Evolutionary conservation across 2,329 filamentous ascomycete genomes (phyloP).

Genomic region (Fulvia fulva): DNA sequence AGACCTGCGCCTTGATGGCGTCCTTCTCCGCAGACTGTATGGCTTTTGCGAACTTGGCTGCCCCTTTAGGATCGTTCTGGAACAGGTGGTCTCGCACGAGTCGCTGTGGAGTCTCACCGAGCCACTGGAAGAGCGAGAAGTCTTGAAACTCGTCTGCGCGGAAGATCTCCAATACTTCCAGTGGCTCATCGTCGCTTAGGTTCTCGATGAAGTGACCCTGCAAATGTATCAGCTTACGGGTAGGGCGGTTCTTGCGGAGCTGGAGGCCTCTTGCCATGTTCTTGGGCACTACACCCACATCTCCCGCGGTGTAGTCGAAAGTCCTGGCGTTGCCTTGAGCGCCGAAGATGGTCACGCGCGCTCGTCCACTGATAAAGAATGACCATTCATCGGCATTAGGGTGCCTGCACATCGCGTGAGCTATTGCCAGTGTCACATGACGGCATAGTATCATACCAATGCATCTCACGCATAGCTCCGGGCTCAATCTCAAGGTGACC

Average conservation of each 20-base stretch:
- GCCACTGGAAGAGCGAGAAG: conserved; percentile 71
- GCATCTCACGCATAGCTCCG: conserved; percentile 71
- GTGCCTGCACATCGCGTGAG: too few relatives aligned
- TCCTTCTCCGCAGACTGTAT: conserved; percentile 60
- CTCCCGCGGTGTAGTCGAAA: conserved; percentile 71
- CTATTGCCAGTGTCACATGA: too few relatives aligned
- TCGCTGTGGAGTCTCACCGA: conserved; percentile 66
- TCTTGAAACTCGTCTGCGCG: conserved; percentile 61
- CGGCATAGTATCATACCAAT: conserved; percentile 54
- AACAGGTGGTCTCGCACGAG: conserved; percentile 59
- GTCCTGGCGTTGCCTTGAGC: conserved; percentile 66
- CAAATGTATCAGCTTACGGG: too few relatives aligned
- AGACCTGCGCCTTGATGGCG: conserved; percentile 31
- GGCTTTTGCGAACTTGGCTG: conserved; percentile 58
- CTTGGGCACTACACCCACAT: conserved; percentile 70
- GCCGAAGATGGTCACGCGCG: conserved; percentile 70
- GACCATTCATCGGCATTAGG: conserved; percentile 76
- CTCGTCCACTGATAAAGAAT: conserved; percentile 70
- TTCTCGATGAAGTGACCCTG: conserved; percentile 73
- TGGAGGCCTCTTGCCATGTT: conserved; percentile 55
- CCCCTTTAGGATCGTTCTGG: conserved; percentile 56
- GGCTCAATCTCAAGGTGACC: conserved; percentile 69
- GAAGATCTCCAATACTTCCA: conserved; percentile 75
- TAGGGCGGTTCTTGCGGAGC: too few relatives aligned
- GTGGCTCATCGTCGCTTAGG: conserved; percentile 65